These are phyloP conservation scores for Castanopsis chinensis DNA, from an alignment of 306 rosid species.

Conservation along the genomic window DNA sequence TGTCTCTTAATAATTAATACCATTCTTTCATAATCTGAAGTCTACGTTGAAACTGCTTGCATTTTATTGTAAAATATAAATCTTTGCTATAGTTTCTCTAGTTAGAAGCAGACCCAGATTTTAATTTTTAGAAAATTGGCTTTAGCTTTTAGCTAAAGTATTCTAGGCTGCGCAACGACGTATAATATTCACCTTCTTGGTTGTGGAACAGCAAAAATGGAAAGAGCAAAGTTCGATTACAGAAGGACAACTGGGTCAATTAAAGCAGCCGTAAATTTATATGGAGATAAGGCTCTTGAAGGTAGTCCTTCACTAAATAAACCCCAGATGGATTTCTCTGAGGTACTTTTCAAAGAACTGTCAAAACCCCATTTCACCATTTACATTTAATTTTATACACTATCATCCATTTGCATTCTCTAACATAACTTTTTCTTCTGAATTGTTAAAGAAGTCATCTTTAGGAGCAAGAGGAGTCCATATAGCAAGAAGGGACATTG, in stretches of 20 bases:
- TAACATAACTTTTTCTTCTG: not conserved
- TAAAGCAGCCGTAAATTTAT: constrained; percentile 45
- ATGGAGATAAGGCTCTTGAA: constrained; percentile 46
- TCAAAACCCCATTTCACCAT: constrained; percentile 11
- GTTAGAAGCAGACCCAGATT: not conserved
- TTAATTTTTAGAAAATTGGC: not conserved
- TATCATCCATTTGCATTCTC: not conserved
- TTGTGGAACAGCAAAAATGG: constrained; percentile 41
- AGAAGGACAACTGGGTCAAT: constrained; percentile 56
- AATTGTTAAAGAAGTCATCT: constrained; percentile 33
- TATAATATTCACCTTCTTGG: constrained; percentile 1
- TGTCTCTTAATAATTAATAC: constrained; percentile 2
- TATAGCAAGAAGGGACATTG: constrained; percentile 50
- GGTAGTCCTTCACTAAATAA: constrained; percentile 39
- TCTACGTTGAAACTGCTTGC: not conserved
- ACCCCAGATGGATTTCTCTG: constrained; percentile 33
- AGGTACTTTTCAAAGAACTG: constrained; percentile 40
- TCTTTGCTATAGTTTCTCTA: not conserved
- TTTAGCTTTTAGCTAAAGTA: not conserved
- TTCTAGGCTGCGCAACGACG: not conserved
- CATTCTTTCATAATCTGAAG: not conserved
- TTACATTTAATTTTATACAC: constrained; percentile 2
- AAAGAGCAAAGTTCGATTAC: constrained; percentile 37
- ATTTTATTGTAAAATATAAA: not conserved
- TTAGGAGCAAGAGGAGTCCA: constrained; percentile 65